Conservation (phyloP, 345 rosid genomes). For the Acer saccharum region DNA sequence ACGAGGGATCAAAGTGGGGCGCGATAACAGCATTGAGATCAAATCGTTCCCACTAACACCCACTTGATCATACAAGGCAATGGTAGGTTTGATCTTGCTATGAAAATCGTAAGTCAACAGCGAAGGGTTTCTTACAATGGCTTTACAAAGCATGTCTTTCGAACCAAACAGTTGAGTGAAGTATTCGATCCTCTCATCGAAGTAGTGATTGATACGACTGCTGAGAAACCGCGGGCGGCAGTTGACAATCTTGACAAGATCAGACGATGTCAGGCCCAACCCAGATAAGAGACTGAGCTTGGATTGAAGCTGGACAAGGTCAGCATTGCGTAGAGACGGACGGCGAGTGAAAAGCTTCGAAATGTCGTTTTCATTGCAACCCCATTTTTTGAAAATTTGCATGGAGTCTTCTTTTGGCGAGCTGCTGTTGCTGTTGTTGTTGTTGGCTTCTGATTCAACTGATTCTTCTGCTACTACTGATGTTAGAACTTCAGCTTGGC, state of each 20-base stretch:
- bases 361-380: constrained; percentile 67
- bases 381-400: constrained; percentile 61
- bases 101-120: constrained; percentile 71
- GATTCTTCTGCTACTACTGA: not conserved
- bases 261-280: constrained; percentile 60
- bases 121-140: constrained; percentile 74
- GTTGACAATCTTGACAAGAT: constrained; percentile 75
- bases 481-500: constrained; percentile 37
- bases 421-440: not conserved
- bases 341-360: constrained; percentile 46
- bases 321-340: constrained; percentile 59
- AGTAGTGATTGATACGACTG: constrained; percentile 49
- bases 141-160: constrained; percentile 55
- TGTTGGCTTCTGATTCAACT: not conserved
- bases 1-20: constrained; percentile 79
- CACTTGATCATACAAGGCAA: constrained; percentile 54
- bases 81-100: constrained; percentile 50
- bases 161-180: constrained; percentile 58
- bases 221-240: constrained; percentile 82
- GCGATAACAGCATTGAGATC: constrained; percentile 56
- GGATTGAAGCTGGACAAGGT: constrained; percentile 45
- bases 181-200: constrained; percentile 68
- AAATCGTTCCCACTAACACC: constrained; percentile 58
- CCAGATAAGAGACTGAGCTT: constrained; percentile 54
- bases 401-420: constrained; percentile 27